These are phyloP conservation scores for Pleurotus platypus DNA, from an alignment of 768 basidiomycete species.

Conservation along the genomic window DNA sequence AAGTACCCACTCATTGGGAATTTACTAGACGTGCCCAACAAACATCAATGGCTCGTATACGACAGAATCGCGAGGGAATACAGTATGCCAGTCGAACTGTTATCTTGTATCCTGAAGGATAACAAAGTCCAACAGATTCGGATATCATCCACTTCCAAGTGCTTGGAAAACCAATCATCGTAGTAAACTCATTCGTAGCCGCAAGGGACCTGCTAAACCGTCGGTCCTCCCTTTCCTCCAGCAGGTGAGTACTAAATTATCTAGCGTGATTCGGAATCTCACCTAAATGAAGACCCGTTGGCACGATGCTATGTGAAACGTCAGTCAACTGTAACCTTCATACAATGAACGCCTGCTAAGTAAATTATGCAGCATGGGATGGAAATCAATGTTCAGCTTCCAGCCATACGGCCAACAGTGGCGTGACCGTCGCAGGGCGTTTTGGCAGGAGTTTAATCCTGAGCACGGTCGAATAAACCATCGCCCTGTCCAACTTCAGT, in stretches of 20 bases:
- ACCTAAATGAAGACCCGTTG: conserved; percentile 10
- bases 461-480: conserved; percentile 24
- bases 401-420: conserved; percentile 38
- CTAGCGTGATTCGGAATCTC: not conserved
- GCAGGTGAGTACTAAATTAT: conserved; percentile 19
- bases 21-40: conserved; percentile 14
- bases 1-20: conserved; percentile 22
- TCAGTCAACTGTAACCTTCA: conserved; percentile 2
- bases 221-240: conserved; percentile 36
- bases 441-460: conserved; percentile 37
- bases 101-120: not conserved
- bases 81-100: conserved; percentile 9
- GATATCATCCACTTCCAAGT: conserved; percentile 27
- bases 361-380: conserved; percentile 31
- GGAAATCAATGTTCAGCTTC: conserved; percentile 33
- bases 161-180: conserved; percentile 27
- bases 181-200: conserved; percentile 30
- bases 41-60: conserved; percentile 18
- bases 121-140: conserved; percentile 17
- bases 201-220: conserved; percentile 38
- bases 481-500: conserved; percentile 24
- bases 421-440: conserved; percentile 35
- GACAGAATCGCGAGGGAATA: conserved; percentile 15
- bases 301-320: conserved; percentile 25
- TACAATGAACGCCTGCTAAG: not conserved